Evolutionary conservation across 1,139 yeast genomes (phyloP).

Genomic region (Kodamaea fungicola): DNA sequence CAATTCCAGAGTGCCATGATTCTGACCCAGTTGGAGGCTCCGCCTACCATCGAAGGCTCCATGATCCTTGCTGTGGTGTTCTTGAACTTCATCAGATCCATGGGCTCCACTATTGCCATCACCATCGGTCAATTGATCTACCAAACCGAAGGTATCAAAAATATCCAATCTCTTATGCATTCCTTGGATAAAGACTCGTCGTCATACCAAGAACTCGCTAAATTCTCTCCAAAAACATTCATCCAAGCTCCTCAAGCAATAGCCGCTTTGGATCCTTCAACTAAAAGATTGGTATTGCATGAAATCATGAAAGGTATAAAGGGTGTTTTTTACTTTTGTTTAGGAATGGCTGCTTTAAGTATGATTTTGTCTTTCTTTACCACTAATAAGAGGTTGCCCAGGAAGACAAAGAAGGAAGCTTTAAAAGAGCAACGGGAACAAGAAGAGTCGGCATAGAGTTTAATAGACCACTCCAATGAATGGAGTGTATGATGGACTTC

Average conservation of each 20-base stretch:
- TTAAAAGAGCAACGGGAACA: neutral
- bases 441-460: neutral
- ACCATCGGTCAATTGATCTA: conserved; percentile 48
- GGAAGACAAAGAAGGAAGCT: neutral
- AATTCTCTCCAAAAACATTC: conserved; percentile 17
- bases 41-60: conserved; percentile 46
- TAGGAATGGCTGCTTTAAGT: conserved; percentile 26
- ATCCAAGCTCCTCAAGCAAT: conserved; percentile 30
- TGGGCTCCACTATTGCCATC: conserved; percentile 50
- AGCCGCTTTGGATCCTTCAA: conserved; percentile 20
- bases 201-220: conserved; percentile 15
- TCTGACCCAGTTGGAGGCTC: conserved; percentile 54
- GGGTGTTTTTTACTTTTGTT: conserved; percentile 38
- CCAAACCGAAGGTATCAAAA: conserved; percentile 23
- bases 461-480: too few relatives aligned
- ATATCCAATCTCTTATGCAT: conserved; percentile 17
- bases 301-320: conserved; percentile 37
- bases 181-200: conserved; percentile 14
- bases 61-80: conserved; percentile 49
- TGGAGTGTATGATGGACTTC: neutral
- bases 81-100: conserved; percentile 42
- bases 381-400: conserved; percentile 4
- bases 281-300: conserved; percentile 21
- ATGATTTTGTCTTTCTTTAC: conserved; percentile 1
- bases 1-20: conserved; percentile 49